phyloP scores from a whole-genome alignment of 768 basidiomycete species.

The Tulasnella sp. region DNA sequence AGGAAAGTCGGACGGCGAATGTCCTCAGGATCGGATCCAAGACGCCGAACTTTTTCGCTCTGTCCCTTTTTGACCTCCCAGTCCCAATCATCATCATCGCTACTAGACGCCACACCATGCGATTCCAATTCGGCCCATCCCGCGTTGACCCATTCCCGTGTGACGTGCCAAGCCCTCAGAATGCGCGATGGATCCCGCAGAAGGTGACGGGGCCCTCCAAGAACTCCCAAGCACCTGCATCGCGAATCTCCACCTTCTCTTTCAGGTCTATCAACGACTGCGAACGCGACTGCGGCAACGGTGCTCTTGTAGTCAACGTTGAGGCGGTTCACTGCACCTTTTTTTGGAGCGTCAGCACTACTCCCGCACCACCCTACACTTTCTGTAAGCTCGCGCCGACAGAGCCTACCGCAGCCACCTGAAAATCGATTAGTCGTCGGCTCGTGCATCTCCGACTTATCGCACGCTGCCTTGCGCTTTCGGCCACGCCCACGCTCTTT shows the following conservation, averaged over 20 bases:
- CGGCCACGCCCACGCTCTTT: not conserved
- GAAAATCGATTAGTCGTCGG: not conserved
- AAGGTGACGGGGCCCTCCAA: not conserved
- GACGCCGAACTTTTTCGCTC: not conserved
- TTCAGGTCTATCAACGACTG: not conserved
- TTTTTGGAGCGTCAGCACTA: not conserved
- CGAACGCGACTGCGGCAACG: not conserved
- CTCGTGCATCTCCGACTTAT: not conserved
- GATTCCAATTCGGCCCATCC: not conserved
- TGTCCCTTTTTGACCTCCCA: not conserved
- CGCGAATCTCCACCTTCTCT: not conserved
- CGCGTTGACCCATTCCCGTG: not conserved
- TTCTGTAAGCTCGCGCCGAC: not conserved
- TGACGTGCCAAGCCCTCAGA: too few species aligned
- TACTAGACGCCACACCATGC: not conserved
- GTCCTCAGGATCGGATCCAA: not conserved
- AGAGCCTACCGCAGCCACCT: not conserved
- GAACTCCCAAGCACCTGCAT: not conserved
- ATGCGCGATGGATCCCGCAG: not conserved
- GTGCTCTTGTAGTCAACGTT: not conserved
- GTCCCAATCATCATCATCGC: not conserved
- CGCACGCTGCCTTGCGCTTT: conserved; percentile 1
- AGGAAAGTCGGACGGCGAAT: not conserved
- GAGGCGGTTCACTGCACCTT: not conserved
- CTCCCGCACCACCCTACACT: not conserved